Evolutionary conservation across 2,329 filamentous ascomycete species (phyloP).

Genomic region (Fusarium avenaceum): DNA sequence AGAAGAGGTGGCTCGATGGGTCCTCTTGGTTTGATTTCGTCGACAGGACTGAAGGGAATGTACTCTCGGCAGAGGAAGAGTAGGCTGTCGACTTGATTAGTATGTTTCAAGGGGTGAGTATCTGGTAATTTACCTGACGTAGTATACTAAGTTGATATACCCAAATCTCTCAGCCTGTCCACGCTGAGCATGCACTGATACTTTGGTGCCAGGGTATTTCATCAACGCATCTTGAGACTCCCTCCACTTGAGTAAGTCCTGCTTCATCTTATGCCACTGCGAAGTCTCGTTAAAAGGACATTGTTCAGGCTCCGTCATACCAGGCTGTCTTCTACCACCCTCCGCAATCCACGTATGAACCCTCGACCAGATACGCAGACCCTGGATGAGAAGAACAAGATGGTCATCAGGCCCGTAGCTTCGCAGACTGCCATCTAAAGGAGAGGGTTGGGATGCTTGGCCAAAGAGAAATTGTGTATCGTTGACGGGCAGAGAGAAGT

Average conservation of each 20-base stretch:
- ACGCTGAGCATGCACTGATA: conserved; percentile 43
- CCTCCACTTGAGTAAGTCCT: conserved; percentile 39
- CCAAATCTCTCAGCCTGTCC: conserved; percentile 47
- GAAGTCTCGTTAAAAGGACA: conserved; percentile 42
- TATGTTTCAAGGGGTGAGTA: fast-evolving
- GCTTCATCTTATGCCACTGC: conserved; percentile 42
- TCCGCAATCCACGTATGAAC: conserved; percentile 46
- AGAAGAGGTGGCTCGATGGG: conserved; percentile 45
- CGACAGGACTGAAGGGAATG: conserved; percentile 44
- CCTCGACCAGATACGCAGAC: conserved; percentile 44
- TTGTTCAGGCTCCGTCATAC: conserved; percentile 41
- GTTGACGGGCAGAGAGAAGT: conserved; percentile 32
- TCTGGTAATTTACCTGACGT: conserved; percentile 30
- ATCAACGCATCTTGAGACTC: conserved; percentile 30
- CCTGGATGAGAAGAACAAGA: conserved; percentile 37
- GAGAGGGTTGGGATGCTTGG: background rate
- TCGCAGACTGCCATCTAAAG: background rate
- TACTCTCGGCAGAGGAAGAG: conserved; percentile 44
- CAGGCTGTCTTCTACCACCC: conserved; percentile 36
- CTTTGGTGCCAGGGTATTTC: conserved; percentile 43
- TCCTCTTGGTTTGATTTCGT: conserved; percentile 40
- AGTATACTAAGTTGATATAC: conserved; percentile 47
- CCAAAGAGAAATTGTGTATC: conserved; percentile 43
- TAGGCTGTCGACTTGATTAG: background rate
- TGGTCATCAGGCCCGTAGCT: conserved; percentile 27